These are phyloP conservation scores for Zangia roseola DNA, from an alignment of 768 basidiomycete species.

Conservation along the genomic window DNA sequence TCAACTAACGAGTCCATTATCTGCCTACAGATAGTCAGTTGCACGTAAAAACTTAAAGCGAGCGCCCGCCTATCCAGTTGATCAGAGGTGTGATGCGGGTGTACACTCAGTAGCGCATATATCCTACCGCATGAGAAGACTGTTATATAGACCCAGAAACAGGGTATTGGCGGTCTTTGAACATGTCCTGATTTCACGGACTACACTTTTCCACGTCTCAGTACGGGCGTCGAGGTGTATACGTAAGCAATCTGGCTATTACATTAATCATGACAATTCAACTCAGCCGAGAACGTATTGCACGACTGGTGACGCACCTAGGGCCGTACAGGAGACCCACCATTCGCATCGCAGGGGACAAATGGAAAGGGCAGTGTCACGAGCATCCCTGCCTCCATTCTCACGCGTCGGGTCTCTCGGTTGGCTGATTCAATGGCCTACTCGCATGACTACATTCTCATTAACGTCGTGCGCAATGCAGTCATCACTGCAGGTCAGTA, in stretches of 20 bases:
- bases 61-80: no score
- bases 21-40: background rate
- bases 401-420: constrained; percentile 53
- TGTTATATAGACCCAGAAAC: no score
- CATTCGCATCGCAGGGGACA: constrained; percentile 88
- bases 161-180: no score
- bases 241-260: no score
- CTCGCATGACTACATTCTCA: constrained; percentile 70
- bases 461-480: constrained; percentile 50
- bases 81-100: no score
- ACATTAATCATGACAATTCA: constrained; percentile 57
- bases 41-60: no score
- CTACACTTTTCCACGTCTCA: no score
- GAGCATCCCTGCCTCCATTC: constrained; percentile 74
- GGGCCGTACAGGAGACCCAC: constrained; percentile 74
- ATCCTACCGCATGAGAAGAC: background rate
- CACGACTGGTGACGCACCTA: constrained; percentile 49
- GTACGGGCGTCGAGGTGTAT: no score
- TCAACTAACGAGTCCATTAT: background rate
- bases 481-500: constrained; percentile 51
- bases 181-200: no score
- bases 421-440: constrained; percentile 86
- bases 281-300: constrained; percentile 61
- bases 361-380: constrained; percentile 98
- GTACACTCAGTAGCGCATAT: no score